Percentiles rank a stretch among this genome's conserved stretches.
Evolutionary conservation across 169 alveolate species (phyloP).

Genomic region (Toxoplasma gondii): DNA sequence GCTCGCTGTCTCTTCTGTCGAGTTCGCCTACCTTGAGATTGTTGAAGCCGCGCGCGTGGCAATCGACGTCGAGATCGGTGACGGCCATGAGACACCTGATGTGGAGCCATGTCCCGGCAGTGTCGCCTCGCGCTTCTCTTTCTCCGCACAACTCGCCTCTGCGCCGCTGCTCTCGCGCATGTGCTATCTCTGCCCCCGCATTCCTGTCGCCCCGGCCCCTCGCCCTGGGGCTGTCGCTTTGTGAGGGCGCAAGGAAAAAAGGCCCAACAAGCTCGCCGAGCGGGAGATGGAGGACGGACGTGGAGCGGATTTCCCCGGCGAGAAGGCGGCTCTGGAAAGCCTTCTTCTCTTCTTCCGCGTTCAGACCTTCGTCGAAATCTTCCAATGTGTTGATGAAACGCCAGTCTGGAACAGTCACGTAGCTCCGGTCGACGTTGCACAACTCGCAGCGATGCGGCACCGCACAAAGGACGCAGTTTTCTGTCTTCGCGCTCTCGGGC

Average conservation of each 20-base stretch:
- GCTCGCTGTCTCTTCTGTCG: too few species aligned
- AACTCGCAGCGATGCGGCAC: constrained; percentile 14
- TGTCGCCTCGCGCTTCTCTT: not conserved
- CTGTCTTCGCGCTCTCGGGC: not conserved
- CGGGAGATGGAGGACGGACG: not conserved
- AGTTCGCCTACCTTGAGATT: constrained; percentile 21
- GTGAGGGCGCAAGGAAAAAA: not conserved
- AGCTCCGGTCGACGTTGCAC: not conserved
- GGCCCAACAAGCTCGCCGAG: constrained; percentile 59
- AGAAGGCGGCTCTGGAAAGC: not conserved
- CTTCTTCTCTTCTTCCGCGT: not conserved
- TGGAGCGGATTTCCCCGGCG: not conserved
- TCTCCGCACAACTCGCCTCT: not conserved
- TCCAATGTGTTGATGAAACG: not conserved
- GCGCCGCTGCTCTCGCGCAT: not conserved
- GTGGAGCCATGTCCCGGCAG: constrained; percentile 39
- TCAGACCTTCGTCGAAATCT: not conserved
- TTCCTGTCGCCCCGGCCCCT: not conserved
- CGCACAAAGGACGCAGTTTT: constrained; percentile 18
- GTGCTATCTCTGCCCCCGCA: not conserved
- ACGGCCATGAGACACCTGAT: constrained; percentile 37
- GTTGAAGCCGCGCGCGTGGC: constrained; percentile 37
- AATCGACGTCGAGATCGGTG: constrained; percentile 31
- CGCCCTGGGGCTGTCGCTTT: not conserved
- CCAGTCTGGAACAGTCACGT: not conserved